A percentile compares a stretch with the other conserved stretches of the same genome.
Evolutionary conservation across 208 protist genomes (phyloP).

Genomic region (Leishmania aethiopica): DNA sequence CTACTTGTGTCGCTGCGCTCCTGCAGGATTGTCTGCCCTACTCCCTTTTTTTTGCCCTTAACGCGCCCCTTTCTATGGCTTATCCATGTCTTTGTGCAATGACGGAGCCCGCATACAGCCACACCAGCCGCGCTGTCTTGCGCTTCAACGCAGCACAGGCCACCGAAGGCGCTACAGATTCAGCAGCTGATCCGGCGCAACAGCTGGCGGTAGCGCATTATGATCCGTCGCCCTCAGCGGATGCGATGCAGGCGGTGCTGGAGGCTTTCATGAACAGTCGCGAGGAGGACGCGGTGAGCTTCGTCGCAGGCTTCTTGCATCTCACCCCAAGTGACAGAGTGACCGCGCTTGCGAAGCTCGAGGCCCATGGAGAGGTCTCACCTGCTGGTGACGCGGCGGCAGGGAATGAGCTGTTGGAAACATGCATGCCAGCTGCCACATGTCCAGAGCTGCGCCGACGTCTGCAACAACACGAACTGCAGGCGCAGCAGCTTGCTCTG

Average conservation of each 20-base stretch:
- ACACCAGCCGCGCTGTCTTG: no score
- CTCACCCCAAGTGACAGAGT: constrained; percentile 20
- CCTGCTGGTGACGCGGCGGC: not conserved
- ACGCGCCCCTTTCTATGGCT: not conserved
- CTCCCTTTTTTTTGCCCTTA: constrained; percentile 6
- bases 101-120: not conserved
- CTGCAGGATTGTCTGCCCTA: not conserved
- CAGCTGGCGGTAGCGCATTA: not conserved
- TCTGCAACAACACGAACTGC: constrained; percentile 10
- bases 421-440: not conserved
- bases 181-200: not conserved
- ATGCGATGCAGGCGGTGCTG: constrained; percentile 6
- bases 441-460: constrained; percentile 9
- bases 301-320: constrained; percentile 27
- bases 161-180: not conserved
- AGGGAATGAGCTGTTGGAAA: not conserved
- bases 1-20: not conserved
- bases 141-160: constrained; percentile 4
- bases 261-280: constrained; percentile 33
- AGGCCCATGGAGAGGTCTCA: not conserved
- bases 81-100: not conserved
- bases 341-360: constrained; percentile 14
- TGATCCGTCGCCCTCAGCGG: not conserved
- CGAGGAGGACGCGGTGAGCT: constrained; percentile 28
- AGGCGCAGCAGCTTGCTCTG: not conserved